These are phyloP conservation scores for Trichoderma breve DNA, from an alignment of 2,329 filamentous ascomycete genomes.

Conservation along the genomic window DNA sequence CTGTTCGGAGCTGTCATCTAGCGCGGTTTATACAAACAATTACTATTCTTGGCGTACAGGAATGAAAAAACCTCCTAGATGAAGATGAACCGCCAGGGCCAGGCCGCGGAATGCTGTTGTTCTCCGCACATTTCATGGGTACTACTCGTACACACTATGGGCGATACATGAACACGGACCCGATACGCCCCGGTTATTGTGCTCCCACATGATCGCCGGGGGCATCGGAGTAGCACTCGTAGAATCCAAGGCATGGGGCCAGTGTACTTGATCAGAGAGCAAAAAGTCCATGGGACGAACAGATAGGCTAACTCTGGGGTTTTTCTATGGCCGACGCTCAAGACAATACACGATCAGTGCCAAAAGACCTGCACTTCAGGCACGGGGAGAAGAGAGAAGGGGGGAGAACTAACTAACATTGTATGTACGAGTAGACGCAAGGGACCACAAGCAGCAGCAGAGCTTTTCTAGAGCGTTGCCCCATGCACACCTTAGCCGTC, in stretches of 20 bases:
- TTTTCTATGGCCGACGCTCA: neutral
- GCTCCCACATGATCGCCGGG: neutral
- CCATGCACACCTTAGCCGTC: neutral
- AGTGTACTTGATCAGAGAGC: neutral
- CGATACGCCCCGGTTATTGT: neutral
- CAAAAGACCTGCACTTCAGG: neutral
- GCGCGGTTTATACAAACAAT: neutral
- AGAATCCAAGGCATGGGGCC: neutral
- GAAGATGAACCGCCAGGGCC: neutral
- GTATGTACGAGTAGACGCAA: neutral
- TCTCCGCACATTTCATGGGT: slow-evolving; percentile 1
- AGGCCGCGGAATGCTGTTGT: neutral
- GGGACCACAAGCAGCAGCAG: neutral
- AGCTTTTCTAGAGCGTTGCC: slow-evolving; percentile 6
- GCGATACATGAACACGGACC: neutral
- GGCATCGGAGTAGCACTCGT: neutral
- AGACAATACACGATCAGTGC: slow-evolving; percentile 11
- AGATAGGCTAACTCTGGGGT: slow-evolving; percentile 7
- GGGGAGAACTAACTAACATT: neutral
- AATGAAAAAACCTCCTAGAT: neutral
- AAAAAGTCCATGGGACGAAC: slow-evolving; percentile 2
- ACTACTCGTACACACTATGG: neutral
- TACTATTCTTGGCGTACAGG: neutral
- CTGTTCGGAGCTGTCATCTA: neutral
- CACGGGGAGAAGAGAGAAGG: neutral